Conservation (phyloP, 2,329 filamentous ascomycete genomes). For the Penicillium sp. region DNA sequence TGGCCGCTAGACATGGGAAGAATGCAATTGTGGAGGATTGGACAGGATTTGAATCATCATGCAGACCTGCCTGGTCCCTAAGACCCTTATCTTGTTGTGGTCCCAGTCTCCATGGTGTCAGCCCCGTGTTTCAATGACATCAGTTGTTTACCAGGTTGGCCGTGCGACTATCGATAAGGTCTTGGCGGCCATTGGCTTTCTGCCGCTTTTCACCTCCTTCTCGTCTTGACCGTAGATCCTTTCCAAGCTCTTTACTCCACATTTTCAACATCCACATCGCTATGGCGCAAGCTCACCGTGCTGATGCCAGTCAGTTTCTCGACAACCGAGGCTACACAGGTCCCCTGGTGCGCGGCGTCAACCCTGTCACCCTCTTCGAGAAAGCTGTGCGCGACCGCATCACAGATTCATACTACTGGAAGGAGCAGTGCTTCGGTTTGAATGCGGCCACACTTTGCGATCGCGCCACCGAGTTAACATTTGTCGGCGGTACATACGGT, state of each 20-base stretch:
- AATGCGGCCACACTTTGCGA: slow-evolving; percentile 81
- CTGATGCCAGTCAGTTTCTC: slow-evolving; percentile 74
- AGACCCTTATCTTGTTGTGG: not conserved
- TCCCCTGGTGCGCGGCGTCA: slow-evolving; percentile 79
- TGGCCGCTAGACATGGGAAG: slow-evolving; percentile 16
- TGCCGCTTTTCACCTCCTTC: slow-evolving; percentile 7
- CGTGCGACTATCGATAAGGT: slow-evolving; percentile 41
- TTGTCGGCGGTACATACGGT: slow-evolving; percentile 86
- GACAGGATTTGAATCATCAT: slow-evolving; percentile 16
- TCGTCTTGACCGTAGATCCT: slow-evolving; percentile 2
- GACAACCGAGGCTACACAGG: slow-evolving; percentile 85
- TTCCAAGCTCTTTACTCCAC: slow-evolving; percentile 5
- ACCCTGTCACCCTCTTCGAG: slow-evolving; percentile 93
- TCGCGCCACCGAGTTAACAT: slow-evolving; percentile 79
- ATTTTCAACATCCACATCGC: slow-evolving; percentile 30
- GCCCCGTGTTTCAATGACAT: slow-evolving; percentile 23
- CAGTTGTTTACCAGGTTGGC: slow-evolving; percentile 36
- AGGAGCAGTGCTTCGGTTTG: slow-evolving; percentile 95
- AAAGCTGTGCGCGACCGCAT: slow-evolving; percentile 95
- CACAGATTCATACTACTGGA: slow-evolving; percentile 94
- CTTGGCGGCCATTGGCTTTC: slow-evolving; percentile 18
- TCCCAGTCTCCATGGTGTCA: slow-evolving; percentile 2
- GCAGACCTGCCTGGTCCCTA: not conserved
- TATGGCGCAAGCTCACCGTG: slow-evolving; percentile 58
- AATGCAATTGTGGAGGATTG: slow-evolving; percentile 5